These are phyloP conservation scores for Claviceps humidiphila DNA, from an alignment of 2,329 filamentous ascomycete species.

Conservation along the genomic window DNA sequence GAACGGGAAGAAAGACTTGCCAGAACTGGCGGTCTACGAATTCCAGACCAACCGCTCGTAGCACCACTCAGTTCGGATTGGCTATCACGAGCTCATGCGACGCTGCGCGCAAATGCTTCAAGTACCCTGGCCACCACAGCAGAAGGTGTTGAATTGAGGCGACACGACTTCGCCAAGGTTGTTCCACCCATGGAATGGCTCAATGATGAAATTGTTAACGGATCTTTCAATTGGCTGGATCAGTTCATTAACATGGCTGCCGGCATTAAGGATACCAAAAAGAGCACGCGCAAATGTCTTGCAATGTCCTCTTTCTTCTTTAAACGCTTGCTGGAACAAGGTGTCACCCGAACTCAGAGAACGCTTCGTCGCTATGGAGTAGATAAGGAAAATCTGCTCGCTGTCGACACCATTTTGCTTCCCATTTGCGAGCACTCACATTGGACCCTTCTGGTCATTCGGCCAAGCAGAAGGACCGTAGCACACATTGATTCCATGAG, in stretches of 20 bases:
- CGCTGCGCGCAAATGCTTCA: constrained; percentile 20
- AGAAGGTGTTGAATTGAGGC: constrained; percentile 35
- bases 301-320: constrained; percentile 56
- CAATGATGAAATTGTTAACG: constrained; percentile 65
- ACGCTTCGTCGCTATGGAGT: constrained; percentile 46
- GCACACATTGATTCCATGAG: constrained; percentile 59
- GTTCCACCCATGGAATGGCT: constrained; percentile 49
- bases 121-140: constrained; percentile 30
- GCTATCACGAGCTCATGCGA: constrained; percentile 14
- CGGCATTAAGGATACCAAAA: constrained; percentile 35
- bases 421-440: constrained; percentile 53
- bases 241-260: constrained; percentile 42
- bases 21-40: constrained; percentile 18
- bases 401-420: constrained; percentile 55
- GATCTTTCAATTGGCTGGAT: constrained; percentile 48
- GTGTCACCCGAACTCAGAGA: constrained; percentile 33
- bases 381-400: constrained; percentile 45
- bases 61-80: constrained; percentile 16
- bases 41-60: constrained; percentile 16
- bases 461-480: constrained; percentile 44
- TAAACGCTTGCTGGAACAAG: constrained; percentile 35
- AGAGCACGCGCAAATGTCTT: constrained; percentile 42
- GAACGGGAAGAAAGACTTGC: constrained; percentile 14
- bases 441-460: constrained; percentile 60
- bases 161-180: constrained; percentile 51